Base-by-base conservation (phyloP, 306 rosid species). In the Vigna unguiculata region DNA sequence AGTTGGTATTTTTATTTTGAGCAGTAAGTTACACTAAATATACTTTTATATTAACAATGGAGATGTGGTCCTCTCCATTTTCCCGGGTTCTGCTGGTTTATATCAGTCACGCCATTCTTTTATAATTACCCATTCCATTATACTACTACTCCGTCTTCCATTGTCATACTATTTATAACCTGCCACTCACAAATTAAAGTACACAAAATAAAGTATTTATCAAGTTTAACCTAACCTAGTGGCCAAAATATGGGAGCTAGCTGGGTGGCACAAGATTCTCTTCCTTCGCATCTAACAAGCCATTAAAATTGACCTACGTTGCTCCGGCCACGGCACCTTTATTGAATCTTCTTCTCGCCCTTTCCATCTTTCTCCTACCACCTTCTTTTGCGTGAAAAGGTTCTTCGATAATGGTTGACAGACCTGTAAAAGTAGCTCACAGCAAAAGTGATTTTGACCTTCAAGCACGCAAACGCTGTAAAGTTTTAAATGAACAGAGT, bases 371-470 rank as follows among this genome's bases (percentile, higher is more conserved):
- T 78, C 88, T 83, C 80, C 83, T 77, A 28, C 63, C 70, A 55
- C 36, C 75, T 69, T 85, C 91, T 75, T 82, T 86, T 43, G 19
- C 69, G 32, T 41, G 10, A 60, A 84, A 82, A 71, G 84, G 87
- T 25, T 91, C 88, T 82, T 84, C 89, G 20, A 72, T 74, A 69
- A 87, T 86, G 84, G 90, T 85, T 76, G 86, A 79, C 67, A 88
- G 79, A 17, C 89, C 91, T 91, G 88, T 71, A 84, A 70, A 89
- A 83, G 60, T 41, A 40, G 30, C 45, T 28, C 58, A 62, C 62
- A 48, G 20, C 72, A 74, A 73, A 82, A 70, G 69, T 77, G 32
- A 78, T 46, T 66, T 45, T 65, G 53, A 80, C 67, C 28, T 17
- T 63, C 79, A 41, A 41, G 49, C 71, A 65, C 7, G 43, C 24